Conservation (phyloP, 1,284 basidiomycete species). For the Naganishia cerealis region DNA sequence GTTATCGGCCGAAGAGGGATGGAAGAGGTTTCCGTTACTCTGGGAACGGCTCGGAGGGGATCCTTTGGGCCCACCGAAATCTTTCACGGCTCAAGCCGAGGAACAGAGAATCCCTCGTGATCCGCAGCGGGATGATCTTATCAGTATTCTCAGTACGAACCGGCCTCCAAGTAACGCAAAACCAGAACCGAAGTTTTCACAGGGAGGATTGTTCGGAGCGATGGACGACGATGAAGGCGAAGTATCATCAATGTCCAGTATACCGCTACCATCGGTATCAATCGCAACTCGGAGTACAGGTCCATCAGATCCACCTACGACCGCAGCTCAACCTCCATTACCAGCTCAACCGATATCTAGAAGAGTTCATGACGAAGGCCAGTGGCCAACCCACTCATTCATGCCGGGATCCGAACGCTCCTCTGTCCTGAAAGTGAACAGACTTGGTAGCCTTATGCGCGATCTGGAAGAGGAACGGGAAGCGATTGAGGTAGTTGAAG, state of each 20-base stretch:
- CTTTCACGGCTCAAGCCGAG: constrained; percentile 10
- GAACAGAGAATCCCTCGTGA: constrained; percentile 41
- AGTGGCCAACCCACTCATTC: constrained; percentile 28
- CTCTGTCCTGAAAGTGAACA: constrained; percentile 44
- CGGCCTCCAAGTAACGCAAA: background rate
- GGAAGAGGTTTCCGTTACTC: constrained; percentile 49
- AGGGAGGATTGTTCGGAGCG: constrained; percentile 11
- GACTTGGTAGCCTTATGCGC: constrained; percentile 47
- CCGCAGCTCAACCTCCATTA: background rate
- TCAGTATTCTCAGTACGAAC: background rate
- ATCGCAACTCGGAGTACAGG: background rate
- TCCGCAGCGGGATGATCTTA: background rate
- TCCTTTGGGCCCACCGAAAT: constrained; percentile 29
- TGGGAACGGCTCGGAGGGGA: constrained; percentile 51
- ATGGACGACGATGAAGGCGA: constrained; percentile 40
- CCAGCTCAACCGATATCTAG: constrained; percentile 7
- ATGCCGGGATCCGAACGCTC: constrained; percentile 19
- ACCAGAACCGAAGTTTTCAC: constrained; percentile 35
- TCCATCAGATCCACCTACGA: background rate
- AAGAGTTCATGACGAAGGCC: constrained; percentile 12
- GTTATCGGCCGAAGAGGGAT: constrained; percentile 40
- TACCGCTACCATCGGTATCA: background rate
- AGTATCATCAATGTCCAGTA: constrained; percentile 37
- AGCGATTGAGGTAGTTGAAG: constrained; percentile 42
- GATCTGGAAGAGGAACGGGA: constrained; percentile 51